Evolutionary conservation across 768 basidiomycete genomes (phyloP).

Genomic region (Pleurotus platypus): DNA sequence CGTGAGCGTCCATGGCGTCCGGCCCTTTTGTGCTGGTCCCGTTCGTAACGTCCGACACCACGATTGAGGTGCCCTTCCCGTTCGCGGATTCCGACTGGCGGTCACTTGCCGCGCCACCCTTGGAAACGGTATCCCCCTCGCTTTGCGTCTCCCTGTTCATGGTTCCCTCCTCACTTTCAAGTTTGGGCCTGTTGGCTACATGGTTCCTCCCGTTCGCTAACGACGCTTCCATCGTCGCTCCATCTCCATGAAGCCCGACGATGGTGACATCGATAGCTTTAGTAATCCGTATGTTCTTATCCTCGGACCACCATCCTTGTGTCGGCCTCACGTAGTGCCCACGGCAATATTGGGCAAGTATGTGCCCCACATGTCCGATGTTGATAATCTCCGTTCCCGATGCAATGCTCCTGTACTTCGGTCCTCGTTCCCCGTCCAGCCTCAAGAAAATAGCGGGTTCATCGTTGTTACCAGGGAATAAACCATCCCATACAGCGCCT

Average conservation of each 20-base stretch:
- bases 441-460: slow-evolving; percentile 23
- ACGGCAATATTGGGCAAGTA: slow-evolving; percentile 18
- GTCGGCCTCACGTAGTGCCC: not conserved
- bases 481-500: slow-evolving; percentile 27
- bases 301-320: not conserved
- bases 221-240: too few species aligned
- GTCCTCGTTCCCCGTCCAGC: slow-evolving; percentile 22
- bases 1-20: too few species aligned
- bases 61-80: too few species aligned
- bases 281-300: slow-evolving; percentile 11
- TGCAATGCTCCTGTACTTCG: slow-evolving; percentile 18
- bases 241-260: not conserved
- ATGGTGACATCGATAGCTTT: slow-evolving; percentile 19
- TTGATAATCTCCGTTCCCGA: slow-evolving; percentile 22
- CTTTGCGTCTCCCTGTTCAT: too few species aligned
- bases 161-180: too few species aligned
- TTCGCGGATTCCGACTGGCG: too few species aligned
- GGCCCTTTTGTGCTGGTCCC: too few species aligned
- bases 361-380: slow-evolving; percentile 24
- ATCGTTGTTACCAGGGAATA: slow-evolving; percentile 28
- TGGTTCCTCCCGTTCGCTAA: too few species aligned
- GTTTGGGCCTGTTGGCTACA: too few species aligned
- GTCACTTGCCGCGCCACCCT: too few species aligned
- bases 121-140: too few species aligned
- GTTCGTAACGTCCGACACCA: too few species aligned